Conservation (phyloP, 2,329 filamentous ascomycete species). For the Nectriaceae sp. region DNA sequence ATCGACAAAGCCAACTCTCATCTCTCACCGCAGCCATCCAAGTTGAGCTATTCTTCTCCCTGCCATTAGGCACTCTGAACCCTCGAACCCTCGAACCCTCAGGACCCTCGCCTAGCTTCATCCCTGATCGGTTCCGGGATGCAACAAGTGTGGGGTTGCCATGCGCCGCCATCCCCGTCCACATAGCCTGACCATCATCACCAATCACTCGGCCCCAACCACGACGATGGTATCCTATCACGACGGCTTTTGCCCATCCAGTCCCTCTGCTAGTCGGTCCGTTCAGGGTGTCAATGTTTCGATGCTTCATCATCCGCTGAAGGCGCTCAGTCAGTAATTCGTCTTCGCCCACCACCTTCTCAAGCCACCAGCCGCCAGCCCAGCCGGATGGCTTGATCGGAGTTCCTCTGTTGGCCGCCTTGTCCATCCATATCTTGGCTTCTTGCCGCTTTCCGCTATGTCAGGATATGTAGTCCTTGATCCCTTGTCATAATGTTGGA, state of each 20-base stretch:
- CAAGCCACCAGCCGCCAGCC: neutral
- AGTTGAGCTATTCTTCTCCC: no score
- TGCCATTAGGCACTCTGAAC: no score
- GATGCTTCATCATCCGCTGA: constrained; percentile 1
- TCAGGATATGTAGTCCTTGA: no score
- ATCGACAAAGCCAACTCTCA: no score
- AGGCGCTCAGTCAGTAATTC: neutral
- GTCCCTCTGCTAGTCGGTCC: constrained; percentile 29
- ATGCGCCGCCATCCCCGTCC: constrained; percentile 25
- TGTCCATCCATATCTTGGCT: neutral
- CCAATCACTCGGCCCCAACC: constrained; percentile 30
- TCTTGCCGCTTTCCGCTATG: neutral
- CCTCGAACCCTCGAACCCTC: no score
- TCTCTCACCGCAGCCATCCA: no score
- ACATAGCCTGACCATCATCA: no score
- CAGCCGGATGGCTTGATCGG: neutral
- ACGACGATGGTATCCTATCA: constrained; percentile 32
- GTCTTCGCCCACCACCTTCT: neutral
- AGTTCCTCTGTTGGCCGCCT: no score
- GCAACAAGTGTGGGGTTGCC: constrained; percentile 28
- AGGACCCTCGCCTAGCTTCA: no score
- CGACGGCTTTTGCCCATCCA: constrained; percentile 16
- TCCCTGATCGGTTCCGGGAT: no score
- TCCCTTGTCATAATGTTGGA: no score
- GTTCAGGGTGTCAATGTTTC: no score